Percentiles rank a stretch among this genome's conserved stretches.
phyloP scores from a whole-genome alignment of 495 filamentous ascomycete genomes.

The Staphylotrichum longicolle region DNA sequence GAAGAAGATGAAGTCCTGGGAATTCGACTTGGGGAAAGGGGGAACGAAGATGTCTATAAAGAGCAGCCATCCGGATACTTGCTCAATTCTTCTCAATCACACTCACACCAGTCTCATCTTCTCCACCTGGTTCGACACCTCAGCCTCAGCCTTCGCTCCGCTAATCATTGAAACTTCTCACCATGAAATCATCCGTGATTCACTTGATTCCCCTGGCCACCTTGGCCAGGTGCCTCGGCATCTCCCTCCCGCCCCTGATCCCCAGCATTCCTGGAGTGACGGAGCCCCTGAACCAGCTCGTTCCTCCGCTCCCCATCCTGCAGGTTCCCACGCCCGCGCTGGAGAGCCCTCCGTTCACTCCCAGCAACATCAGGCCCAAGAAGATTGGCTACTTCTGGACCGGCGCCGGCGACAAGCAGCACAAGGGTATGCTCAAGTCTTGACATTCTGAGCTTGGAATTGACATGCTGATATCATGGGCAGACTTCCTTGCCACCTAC shows the following conservation, averaged over 20 bases:
- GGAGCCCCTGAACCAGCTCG: constrained; percentile 48
- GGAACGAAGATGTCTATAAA: neutral
- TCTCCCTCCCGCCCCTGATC: constrained; percentile 45
- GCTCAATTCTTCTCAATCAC: constrained; percentile 5
- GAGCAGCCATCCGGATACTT: neutral
- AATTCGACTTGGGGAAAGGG: neutral
- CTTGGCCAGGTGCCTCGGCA: neutral
- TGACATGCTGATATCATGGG: neutral
- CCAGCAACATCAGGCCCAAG: constrained; percentile 59
- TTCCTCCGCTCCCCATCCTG: constrained; percentile 56
- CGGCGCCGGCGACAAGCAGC: constrained; percentile 57
- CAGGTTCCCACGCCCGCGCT: constrained; percentile 58
- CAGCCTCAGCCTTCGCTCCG: neutral
- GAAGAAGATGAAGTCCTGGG: neutral
- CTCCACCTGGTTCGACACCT: neutral
- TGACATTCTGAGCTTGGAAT: neutral
- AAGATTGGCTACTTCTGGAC: constrained; percentile 68
- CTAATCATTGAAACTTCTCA: neutral
- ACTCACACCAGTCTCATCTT: neutral
- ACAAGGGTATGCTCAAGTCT: constrained; percentile 34
- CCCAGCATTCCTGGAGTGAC: constrained; percentile 55
- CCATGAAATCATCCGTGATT: neutral
- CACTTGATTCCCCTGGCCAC: constrained; percentile 3
- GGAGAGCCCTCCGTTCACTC: constrained; percentile 52
- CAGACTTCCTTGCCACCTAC: constrained; percentile 59